phyloP scores from a whole-genome alignment of 2,329 filamentous ascomycete species.

The Fusarium coicis region DNA sequence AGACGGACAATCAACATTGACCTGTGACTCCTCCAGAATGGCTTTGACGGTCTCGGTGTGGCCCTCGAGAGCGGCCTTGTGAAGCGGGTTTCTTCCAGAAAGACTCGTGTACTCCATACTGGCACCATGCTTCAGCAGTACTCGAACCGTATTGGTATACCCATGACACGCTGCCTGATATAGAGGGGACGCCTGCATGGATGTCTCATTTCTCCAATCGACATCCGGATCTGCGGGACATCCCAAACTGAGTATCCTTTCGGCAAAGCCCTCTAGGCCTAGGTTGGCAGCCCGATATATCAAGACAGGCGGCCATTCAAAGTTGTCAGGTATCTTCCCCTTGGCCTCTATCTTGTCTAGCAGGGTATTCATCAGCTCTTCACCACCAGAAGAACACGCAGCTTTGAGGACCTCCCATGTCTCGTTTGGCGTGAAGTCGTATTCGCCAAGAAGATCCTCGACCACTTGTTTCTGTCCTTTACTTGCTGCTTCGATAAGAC shows the following conservation, averaged over 20 bases:
- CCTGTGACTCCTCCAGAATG: neutral
- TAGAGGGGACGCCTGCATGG: neutral
- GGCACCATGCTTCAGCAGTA: neutral
- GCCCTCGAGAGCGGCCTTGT: neutral
- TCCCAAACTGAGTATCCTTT: neutral
- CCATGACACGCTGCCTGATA: neutral
- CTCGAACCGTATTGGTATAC: neutral
- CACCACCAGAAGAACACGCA: rapidly evolving
- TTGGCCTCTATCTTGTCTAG: neutral
- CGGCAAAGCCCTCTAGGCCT: neutral
- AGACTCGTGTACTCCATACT: neutral
- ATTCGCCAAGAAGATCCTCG: neutral
- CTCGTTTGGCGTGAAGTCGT: neutral
- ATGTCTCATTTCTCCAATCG: neutral
- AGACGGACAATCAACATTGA: neutral
- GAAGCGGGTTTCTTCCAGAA: neutral
- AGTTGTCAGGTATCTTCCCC: rapidly evolving
- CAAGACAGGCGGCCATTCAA: slow-evolving; percentile 1
- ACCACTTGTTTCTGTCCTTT: neutral
- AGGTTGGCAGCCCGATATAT: neutral
- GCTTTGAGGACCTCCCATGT: neutral
- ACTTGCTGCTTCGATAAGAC: neutral
- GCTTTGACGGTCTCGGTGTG: neutral
- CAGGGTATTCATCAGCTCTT: neutral
- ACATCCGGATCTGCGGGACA: neutral